Percentiles rank a stretch among this genome's conserved stretches.
phyloP scores from a whole-genome alignment of 1,284 basidiomycete genomes.

The Boletus hoseneyae region DNA sequence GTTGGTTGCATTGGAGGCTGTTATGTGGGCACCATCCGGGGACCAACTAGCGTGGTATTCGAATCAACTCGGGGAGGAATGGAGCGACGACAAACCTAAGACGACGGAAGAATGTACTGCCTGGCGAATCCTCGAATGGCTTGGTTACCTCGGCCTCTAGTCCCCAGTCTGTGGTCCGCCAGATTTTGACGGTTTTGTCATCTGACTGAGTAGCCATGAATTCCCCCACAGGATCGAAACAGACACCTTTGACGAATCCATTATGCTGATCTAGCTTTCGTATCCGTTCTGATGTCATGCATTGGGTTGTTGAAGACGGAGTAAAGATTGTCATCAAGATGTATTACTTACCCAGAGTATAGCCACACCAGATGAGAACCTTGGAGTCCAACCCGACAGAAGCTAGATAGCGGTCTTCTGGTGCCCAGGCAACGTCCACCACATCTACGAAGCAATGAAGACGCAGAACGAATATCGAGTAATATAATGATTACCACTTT shows the following conservation, averaged over 20 bases:
- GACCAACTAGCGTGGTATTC: conserved; percentile 72
- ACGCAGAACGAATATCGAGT: not conserved
- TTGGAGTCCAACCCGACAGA: conserved; percentile 92
- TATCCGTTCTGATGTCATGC: conserved; percentile 58
- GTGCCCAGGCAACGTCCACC: conserved; percentile 93
- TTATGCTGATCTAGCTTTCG: conserved; percentile 85
- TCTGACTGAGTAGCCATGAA: conserved; percentile 97
- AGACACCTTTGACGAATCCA: conserved; percentile 98
- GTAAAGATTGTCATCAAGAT: not conserved
- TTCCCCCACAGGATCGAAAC: conserved; percentile 97
- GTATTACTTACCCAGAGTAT: conserved; percentile 64
- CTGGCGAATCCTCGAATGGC: conserved; percentile 92
- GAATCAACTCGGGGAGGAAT: conserved; percentile 4
- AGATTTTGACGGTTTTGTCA: conserved; percentile 94
- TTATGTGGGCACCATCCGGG: conserved; percentile 96
- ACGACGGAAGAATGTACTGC: conserved; percentile 92
- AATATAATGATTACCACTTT: conserved; percentile 60
- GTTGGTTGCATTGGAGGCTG: conserved; percentile 96
- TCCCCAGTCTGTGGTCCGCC: conserved; percentile 92
- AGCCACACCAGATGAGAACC: conserved; percentile 92
- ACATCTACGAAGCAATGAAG: conserved; percentile 64
- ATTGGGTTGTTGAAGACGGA: conserved; percentile 3
- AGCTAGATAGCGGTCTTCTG: conserved; percentile 87
- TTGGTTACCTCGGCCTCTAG: conserved; percentile 82
- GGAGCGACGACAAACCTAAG: conserved; percentile 56